Base-by-base conservation (phyloP, 768 basidiomycete species). In the Cystobasidium ongulense region DNA sequence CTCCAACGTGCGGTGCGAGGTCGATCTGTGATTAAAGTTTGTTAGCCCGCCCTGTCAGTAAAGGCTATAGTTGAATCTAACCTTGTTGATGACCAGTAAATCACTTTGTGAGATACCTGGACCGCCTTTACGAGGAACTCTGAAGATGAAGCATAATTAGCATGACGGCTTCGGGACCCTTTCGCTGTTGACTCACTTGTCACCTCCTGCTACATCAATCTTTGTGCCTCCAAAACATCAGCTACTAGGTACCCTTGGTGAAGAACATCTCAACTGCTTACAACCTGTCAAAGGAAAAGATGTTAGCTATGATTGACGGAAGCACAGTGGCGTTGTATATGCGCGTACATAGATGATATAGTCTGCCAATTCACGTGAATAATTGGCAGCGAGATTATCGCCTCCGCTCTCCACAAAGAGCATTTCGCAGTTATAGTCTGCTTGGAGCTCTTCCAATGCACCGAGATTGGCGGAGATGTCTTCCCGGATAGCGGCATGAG, bases 391-490 rank as follows among this genome's bases (percentile, higher is more conserved):
- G 10, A 98, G 84, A 79, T 98, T 98, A 80, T 98, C 95, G 10
- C 95, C 95, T 39, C 95, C 95, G 76, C 90, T 92, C 82, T 98
- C 95, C 4, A 98, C 93, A 73, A 98, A 88, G 57, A 99, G 86
- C 73, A 98, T 78, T 79, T 99, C 92, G 76, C 92, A 94, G 27
- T 83, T 86, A 80, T 87, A 99, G 80, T 91, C 89, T 17, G 89
- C 90, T 80, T 97, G 95, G 18, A 99, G 85, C 11, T 90, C 90
- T 80, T 99, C 95, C 61, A 99, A 84, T 3, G 95, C 95, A 62
- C 91, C 91, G 86, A 97, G 87, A 81, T 99, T 99, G 59, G 95
- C 95, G 57, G 89, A 91, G 80, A 99, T 96, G 79, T 99, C 95
- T 81, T 99, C 95, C 4, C 95, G 87, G 77, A 99, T 99, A 5